Evolutionary conservation across 805 yeast genomes (phyloP), one percentile per base, ranked within the genome.

Genomic region (Wickerhamomyces chambardii): DNA sequence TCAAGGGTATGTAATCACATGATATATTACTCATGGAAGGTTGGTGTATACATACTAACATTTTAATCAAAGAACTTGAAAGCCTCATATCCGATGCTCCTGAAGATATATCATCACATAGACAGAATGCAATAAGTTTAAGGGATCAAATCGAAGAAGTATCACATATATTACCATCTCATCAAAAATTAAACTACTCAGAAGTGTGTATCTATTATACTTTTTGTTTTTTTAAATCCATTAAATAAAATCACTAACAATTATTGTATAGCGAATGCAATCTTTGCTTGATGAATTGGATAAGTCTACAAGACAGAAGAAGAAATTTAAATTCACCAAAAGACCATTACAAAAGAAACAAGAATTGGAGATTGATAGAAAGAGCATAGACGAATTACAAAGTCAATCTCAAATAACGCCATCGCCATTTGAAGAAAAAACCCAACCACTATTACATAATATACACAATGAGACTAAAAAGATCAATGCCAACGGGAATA

Each of bases 101-200:
- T 8, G 12, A 24, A 24, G 27, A 24, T 3, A 14, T 5, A 8
- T 6, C 14, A 24, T 6, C 5, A 24, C n/a, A 11, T 6, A 24
- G 2, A 24, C n/a, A 7, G 12, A 6, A 7, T 6, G 4, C n/a
- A 11, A 12, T 38, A 14, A 15, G 14, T 9, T 31, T 50, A 9
- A 42, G 42, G 30, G 30, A 31, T 8, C 32, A 40, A 11, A 32
- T 50, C 3, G 47, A 42, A 18, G 25, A 35, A 12, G 33, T 46
- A 3, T 31, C 44, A 0, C 53, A 50, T 29, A 14, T 41, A 4
- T 35, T 50, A 3, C 52, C 54, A 3, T 29, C 32, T 4, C 46
- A 50, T 30, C 50, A 47, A 22, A 47, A 42, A 25, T 38, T 41
- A 5, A 33, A 46, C 0, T 50, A 49, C 30, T 42, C 48, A 5